Percentiles rank a stretch among this genome's conserved stretches.
These are phyloP conservation scores for Nicotiana otophora DNA, from an alignment of 257 asterid species.

Conservation along the genomic window DNA sequence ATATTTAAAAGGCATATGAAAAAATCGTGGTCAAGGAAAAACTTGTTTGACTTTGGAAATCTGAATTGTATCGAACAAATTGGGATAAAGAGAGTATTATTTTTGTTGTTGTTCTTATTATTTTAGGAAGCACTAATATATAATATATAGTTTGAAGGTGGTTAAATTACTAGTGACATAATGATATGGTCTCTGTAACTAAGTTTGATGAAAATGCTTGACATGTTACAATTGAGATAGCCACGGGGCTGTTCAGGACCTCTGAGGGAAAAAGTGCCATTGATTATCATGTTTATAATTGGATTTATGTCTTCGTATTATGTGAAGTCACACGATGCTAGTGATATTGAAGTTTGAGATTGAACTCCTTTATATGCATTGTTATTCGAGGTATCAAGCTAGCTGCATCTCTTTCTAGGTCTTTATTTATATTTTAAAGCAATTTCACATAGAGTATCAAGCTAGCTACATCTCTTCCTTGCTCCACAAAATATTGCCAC, in stretches of 20 bases:
- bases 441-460: background rate
- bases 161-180: conserved; percentile 3
- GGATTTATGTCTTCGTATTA: background rate
- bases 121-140: background rate
- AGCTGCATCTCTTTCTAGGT: background rate
- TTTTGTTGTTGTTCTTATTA: background rate
- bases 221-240: background rate
- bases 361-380: background rate
- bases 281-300: background rate
- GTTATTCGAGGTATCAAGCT: background rate
- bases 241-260: background rate
- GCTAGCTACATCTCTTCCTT: background rate
- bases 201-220: background rate
- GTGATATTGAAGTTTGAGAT: background rate
- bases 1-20: too few species aligned
- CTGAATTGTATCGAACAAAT: too few species aligned
- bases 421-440: background rate
- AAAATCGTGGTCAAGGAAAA: too few species aligned
- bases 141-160: background rate
- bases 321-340: background rate
- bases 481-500: background rate
- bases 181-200: background rate
- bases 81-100: too few species aligned
- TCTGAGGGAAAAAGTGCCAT: background rate
- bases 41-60: too few species aligned